Base-by-base conservation (phyloP, 225 moss, liverwort and hornwort genomes). In the Bryum argenteum region DNA sequence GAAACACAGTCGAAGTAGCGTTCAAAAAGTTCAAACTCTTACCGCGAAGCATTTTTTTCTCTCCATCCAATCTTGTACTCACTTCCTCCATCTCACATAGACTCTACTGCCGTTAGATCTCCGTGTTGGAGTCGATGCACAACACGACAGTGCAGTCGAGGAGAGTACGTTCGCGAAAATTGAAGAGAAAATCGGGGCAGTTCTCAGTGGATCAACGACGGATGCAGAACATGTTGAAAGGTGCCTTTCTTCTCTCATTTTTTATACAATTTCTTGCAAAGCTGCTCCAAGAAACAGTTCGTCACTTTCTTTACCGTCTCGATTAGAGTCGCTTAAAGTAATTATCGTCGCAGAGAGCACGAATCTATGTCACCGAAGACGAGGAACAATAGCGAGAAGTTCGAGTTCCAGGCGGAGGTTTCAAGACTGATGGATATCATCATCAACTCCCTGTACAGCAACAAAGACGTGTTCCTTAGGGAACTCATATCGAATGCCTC, bases 401-500 rank as follows among this genome's bases (percentile, higher is more conserved):
- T 79, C 52, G 89, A 91, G 61, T 97, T 97, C 38, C 91, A 93
- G 70, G 91, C 85, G 14, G 88, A 96, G 66, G 91, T 96, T 61
- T 93, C 91, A 21, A 81, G 89, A 79, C 77, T 96, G 77, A 91
- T 93, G 91, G 91, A 96, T 75, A 96, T 93, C 54, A 90, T 93
- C 70, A 96, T 96, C 77, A 88, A 93, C 63, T 93, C 91, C 8
- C 41, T 93, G 0, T 96, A 96, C 43, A 96, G 81, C 78, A 96
- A 89, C 52, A 96, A 85, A 74, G 91, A 96, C 38, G 83, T 96
- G 17, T 96, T 87, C 63, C 71, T 96, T 4, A 75, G 90, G 18
- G 90, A 96, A 83, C 88, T 96, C 41, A 91, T 96, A 67, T 96
- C 96, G 9, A 96, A 96, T 70, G 93, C 93, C 63, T 91, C 90